Conservation (phyloP, 2,329 filamentous ascomycete genomes). For the Zymoseptoria pseudotritici region DNA sequence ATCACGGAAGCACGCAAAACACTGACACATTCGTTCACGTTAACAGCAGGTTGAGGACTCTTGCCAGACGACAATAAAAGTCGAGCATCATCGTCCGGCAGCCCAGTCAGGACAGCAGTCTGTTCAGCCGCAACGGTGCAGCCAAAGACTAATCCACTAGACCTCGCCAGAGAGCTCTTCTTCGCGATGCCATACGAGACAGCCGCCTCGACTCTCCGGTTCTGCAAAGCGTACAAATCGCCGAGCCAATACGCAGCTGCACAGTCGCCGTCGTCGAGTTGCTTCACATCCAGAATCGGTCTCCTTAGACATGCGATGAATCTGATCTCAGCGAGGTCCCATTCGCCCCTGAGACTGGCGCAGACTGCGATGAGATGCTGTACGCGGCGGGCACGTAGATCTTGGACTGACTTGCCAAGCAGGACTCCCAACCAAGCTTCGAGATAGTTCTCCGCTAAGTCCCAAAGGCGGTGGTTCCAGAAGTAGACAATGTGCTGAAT, state of each 20-base stretch:
- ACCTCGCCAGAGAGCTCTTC: conserved; percentile 1
- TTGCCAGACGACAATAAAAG: not conserved
- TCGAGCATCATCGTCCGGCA: not conserved
- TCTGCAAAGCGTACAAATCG: conserved; percentile 17
- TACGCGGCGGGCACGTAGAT: conserved; percentile 1
- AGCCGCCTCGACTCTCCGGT: conserved; percentile 17
- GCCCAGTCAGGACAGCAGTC: conserved; percentile 2
- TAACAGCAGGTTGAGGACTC: not conserved
- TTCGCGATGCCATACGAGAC: conserved; percentile 20
- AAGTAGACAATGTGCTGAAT: conserved; percentile 10
- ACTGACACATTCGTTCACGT: conserved; percentile 7
- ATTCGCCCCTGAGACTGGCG: conserved; percentile 17
- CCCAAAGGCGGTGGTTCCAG: conserved; percentile 12
- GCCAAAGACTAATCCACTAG: conserved; percentile 1
- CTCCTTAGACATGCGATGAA: conserved; percentile 16
- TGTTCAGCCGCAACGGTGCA: conserved; percentile 1
- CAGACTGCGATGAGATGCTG: conserved; percentile 19
- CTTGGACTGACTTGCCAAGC: not conserved
- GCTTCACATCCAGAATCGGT: conserved; percentile 8
- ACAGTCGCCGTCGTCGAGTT: conserved; percentile 20
- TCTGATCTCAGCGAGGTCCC: conserved; percentile 10
- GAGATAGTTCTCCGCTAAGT: conserved; percentile 11
- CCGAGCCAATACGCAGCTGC: conserved; percentile 23
- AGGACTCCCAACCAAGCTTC: not conserved
- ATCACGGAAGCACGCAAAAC: conserved; percentile 9